Evolutionary conservation across 2,329 filamentous ascomycete species (phyloP).

Genomic region (Hypoxylon rubiginosum): DNA sequence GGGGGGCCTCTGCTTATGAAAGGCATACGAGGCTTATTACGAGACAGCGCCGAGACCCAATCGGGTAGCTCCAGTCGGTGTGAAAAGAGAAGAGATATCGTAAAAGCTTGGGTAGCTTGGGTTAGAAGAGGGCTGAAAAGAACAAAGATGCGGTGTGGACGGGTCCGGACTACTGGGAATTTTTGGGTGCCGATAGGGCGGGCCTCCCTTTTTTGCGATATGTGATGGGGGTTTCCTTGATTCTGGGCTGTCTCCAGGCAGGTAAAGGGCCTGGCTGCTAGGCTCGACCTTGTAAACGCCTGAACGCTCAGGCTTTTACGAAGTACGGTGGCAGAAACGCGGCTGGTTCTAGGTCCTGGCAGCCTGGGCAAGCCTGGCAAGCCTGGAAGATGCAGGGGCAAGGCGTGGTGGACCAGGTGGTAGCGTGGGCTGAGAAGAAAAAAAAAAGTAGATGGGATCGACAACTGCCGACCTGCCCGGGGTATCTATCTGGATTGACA

Average conservation of each 20-base stretch:
- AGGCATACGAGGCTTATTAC: constrained; percentile 33
- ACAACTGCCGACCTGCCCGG: constrained; percentile 34
- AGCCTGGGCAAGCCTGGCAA: background rate
- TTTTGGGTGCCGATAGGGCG: constrained; percentile 7
- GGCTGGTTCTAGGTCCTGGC: constrained; percentile 2
- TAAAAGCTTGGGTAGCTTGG: no score
- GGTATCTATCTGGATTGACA: background rate
- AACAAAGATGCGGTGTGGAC: constrained; percentile 37
- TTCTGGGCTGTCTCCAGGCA: no score
- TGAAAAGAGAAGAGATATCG: background rate
- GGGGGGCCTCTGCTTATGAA: background rate
- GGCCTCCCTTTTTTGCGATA: constrained; percentile 8
- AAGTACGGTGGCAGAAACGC: background rate
- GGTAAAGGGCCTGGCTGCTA: no score
- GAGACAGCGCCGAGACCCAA: constrained; percentile 23
- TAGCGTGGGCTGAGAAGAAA: constrained; percentile 28
- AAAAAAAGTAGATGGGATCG: constrained; percentile 27
- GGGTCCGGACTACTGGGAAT: constrained; percentile 32
- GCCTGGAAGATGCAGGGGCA: constrained; percentile 36
- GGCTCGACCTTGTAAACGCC: no score
- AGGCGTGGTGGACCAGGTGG: constrained; percentile 25
- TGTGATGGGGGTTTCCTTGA: background rate
- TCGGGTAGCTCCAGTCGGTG: constrained; percentile 8
- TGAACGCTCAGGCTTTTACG: background rate
- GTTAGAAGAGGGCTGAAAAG: background rate